Evolutionary conservation across 1,284 basidiomycete species (phyloP).

Genomic region (Xerocomus alliaceus): DNA sequence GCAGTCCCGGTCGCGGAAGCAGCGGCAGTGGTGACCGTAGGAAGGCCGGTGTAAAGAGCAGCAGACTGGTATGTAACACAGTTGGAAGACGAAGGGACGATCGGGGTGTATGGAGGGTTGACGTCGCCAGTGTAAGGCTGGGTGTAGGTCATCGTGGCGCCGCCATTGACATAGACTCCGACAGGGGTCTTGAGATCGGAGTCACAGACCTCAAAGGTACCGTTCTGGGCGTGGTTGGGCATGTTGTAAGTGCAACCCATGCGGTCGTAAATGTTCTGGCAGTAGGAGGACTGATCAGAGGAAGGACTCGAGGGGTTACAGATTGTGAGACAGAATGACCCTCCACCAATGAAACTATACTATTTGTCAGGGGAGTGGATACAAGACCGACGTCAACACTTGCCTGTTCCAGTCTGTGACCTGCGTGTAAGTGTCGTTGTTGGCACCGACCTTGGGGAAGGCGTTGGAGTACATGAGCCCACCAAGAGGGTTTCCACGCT

Average conservation of each 20-base stretch:
- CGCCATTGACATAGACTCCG: conserved; percentile 29
- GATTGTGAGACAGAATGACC: conserved; percentile 57
- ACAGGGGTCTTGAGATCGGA: conserved; percentile 58
- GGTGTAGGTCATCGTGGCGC: conserved; percentile 32
- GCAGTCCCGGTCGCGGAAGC: conserved; percentile 24
- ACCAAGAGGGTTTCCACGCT: conserved; percentile 71
- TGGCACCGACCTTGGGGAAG: conserved; percentile 46
- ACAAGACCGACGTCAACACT: conserved; percentile 22
- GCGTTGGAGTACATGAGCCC: conserved; percentile 68
- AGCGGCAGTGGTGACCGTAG: conserved; percentile 11
- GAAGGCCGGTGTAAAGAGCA: conserved; percentile 50
- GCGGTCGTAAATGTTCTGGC: conserved; percentile 69
- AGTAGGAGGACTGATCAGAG: conserved; percentile 52
- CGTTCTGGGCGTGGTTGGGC: conserved; percentile 62
- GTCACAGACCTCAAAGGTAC: conserved; percentile 64
- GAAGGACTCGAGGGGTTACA: conserved; percentile 62
- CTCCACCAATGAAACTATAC: conserved; percentile 65
- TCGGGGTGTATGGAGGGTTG: conserved; percentile 60
- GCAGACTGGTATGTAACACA: conserved; percentile 64
- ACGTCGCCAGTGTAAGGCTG: conserved; percentile 46
- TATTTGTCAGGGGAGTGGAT: not conserved
- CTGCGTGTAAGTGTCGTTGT: conserved; percentile 52
- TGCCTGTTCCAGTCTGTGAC: conserved; percentile 64
- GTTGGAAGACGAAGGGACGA: conserved; percentile 65
- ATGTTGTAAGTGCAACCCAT: conserved; percentile 75